Conservation (phyloP, 2,329 filamentous ascomycete genomes). For the Talaromyces sp. region DNA sequence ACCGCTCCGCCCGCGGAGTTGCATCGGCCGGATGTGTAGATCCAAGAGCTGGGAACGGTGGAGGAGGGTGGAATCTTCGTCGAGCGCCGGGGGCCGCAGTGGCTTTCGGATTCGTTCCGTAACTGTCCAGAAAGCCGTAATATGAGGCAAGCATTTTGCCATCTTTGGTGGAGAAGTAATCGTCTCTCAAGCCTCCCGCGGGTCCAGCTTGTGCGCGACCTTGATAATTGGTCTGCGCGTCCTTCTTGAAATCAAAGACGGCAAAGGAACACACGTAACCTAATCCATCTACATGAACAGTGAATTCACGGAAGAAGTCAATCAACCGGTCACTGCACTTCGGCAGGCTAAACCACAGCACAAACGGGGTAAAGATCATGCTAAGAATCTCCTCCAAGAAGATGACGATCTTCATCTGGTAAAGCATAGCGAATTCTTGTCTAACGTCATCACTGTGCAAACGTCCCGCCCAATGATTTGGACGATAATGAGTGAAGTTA, state of each 20-base stretch:
- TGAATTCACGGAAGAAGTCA: slow-evolving; percentile 98
- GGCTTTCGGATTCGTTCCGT: slow-evolving; percentile 69
- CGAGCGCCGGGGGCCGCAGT: slow-evolving; percentile 50
- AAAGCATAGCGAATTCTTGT: slow-evolving; percentile 81
- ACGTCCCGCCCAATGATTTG: slow-evolving; percentile 79
- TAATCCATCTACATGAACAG: slow-evolving; percentile 90
- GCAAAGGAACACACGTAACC: slow-evolving; percentile 97
- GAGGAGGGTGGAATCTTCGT: slow-evolving; percentile 68
- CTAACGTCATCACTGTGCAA: slow-evolving; percentile 95
- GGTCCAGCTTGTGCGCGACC: slow-evolving; percentile 24
- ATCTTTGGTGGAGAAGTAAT: slow-evolving; percentile 93
- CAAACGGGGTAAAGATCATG: slow-evolving; percentile 85
- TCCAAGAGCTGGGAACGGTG: slow-evolving; percentile 67
- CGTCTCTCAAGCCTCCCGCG: slow-evolving; percentile 68
- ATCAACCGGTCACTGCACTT: slow-evolving; percentile 88
- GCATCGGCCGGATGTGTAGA: slow-evolving; percentile 52
- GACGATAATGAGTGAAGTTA: slow-evolving; percentile 87
- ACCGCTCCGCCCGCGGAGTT: slow-evolving; percentile 41
- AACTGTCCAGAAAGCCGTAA: slow-evolving; percentile 91
- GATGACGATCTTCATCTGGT: slow-evolving; percentile 87
- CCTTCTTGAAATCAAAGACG: slow-evolving; percentile 93
- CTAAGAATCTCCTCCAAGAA: slow-evolving; percentile 90
- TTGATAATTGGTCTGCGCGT: slow-evolving; percentile 48
- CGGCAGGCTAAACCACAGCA: slow-evolving; percentile 81
- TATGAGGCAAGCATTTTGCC: slow-evolving; percentile 98